phyloP scores from a whole-genome alignment of 768 basidiomycete genomes.

The Nidularia sp. region DNA sequence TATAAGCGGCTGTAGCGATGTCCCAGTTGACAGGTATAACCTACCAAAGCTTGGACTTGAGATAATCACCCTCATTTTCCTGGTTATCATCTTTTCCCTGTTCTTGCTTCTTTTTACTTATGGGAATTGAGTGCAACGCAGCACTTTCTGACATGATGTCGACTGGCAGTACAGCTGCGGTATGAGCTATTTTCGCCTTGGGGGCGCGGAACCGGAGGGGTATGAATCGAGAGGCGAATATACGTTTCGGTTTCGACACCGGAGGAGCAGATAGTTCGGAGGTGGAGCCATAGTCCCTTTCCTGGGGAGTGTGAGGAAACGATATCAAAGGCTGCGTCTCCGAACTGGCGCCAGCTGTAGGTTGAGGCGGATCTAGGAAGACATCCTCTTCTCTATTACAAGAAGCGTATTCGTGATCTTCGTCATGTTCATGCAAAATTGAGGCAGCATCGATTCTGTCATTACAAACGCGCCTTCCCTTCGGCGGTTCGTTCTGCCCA shows the following conservation, averaged over 20 bases:
- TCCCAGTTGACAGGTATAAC: conserved; percentile 10
- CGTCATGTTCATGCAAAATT: conserved; percentile 21
- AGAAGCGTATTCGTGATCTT: conserved; percentile 6
- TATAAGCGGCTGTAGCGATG: conserved; percentile 3
- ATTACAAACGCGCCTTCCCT: conserved; percentile 3
- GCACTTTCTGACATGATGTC: conserved; percentile 37
- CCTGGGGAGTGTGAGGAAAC: conserved; percentile 8
- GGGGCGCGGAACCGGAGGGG: conserved; percentile 2
- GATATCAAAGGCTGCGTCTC: conserved; percentile 5
- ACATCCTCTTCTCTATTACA: not conserved
- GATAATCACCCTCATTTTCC: conserved; percentile 67
- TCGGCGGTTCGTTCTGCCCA: conserved; percentile 3
- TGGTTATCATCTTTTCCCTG: conserved; percentile 15
- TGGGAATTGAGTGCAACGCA: conserved; percentile 16
- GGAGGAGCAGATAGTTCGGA: not conserved
- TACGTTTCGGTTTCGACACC: not conserved
- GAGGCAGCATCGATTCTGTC: conserved; percentile 4
- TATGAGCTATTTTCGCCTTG: conserved; percentile 9
- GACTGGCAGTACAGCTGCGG: conserved; percentile 26
- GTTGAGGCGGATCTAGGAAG: not conserved
- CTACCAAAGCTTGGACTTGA: conserved; percentile 82
- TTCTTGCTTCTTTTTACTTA: conserved; percentile 13
- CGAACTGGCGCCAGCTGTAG: not conserved
- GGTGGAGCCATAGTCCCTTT: conserved; percentile 19
- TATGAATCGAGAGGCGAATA: not conserved